Conservation (phyloP, 331 rosid species). For the Rosa hybrid region DNA sequence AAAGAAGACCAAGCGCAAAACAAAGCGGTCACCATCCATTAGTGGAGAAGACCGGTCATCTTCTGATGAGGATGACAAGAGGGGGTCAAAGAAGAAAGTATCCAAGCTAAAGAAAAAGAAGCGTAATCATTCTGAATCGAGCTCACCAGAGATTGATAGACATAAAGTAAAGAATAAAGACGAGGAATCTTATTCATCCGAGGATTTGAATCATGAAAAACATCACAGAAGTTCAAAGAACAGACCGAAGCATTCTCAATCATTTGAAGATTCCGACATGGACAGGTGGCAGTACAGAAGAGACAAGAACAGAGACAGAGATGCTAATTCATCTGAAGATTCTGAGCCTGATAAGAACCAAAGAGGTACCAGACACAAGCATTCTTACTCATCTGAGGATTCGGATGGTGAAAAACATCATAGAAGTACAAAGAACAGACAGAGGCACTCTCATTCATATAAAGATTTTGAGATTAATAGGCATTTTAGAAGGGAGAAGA, state of each 20-base stretch:
- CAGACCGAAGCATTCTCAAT: conserved; percentile 26
- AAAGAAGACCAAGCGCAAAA: conserved; percentile 59
- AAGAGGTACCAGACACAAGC: conserved; percentile 30
- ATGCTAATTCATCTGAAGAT: conserved; percentile 39
- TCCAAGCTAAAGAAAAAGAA: conserved; percentile 43
- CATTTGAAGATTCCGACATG: conserved; percentile 27
- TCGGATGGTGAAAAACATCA: conserved; percentile 17
- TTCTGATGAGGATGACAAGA: conserved; percentile 49
- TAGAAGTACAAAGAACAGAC: conserved; percentile 33
- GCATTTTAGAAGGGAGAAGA: conserved; percentile 29
- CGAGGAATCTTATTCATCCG: conserved; percentile 30
- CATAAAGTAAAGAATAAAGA: conserved; percentile 39
- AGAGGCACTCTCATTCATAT: conserved; percentile 24
- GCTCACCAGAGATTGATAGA: conserved; percentile 57
- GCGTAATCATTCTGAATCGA: conserved; percentile 39
- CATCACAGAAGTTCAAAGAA: conserved; percentile 32
- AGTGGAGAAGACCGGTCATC: conserved; percentile 44
- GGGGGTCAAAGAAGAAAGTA: conserved; percentile 37
- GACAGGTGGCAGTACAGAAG: conserved; percentile 27
- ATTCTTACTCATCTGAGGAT: conserved; percentile 8
- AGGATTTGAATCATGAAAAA: conserved; percentile 26
- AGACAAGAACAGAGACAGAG: conserved; percentile 36
- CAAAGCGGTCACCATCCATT: conserved; percentile 24
- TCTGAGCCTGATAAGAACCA: conserved; percentile 30
- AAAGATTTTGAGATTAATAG: conserved; percentile 27